Base-by-base conservation (phyloP, 441 rosid genomes). In the Biscutella auriculata region DNA sequence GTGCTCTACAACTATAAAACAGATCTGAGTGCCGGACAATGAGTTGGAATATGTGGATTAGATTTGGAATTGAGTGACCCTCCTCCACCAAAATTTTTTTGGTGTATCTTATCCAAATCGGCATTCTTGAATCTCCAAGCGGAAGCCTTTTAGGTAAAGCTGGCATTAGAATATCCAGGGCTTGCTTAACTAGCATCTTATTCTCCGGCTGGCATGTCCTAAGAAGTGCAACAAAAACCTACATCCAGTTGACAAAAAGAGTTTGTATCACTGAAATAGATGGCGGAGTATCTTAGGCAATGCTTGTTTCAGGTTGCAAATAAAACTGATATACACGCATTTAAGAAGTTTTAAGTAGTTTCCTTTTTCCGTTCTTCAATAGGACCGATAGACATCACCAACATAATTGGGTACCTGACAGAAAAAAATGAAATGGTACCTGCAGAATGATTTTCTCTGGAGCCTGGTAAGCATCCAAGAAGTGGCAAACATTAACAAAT, bases 201-300 rank as follows among this genome's bases (percentile, higher is more conserved):
- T 94, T 87, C 79, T 94, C 99, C 19, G 94, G 91, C 75, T 90
- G 99, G 79, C 88, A 94, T 43, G 96, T 87, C 76, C 94, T 82
- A 44, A 94, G 97, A 63, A 94, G 99, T 5, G 99, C 97, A 76
- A 90, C 96, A 77, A 94, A 94, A 71, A 94, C 97, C 99, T 94
- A 81, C 66, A 80, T 69, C 30, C 56, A 64, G 60, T 60, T 46
- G 36, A 45, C 56, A 54, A 74, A 46, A 46, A 25, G 9, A 28
- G n/a, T 37, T 16, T 44, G 40, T 29, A 42, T 44, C 60, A 66
- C 53, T 29, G 48, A 9, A 32, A 15, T 26, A 29, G 42, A 60
- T 40, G 64, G 53, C 33, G 30, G 34, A 40, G 25, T 17, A 41
- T 27, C 13, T 36, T 36, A 59, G 25, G 27, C 47, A 40, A 51